Base-by-base conservation (phyloP, 768 basidiomycete species). In the Calocera cornea region DNA sequence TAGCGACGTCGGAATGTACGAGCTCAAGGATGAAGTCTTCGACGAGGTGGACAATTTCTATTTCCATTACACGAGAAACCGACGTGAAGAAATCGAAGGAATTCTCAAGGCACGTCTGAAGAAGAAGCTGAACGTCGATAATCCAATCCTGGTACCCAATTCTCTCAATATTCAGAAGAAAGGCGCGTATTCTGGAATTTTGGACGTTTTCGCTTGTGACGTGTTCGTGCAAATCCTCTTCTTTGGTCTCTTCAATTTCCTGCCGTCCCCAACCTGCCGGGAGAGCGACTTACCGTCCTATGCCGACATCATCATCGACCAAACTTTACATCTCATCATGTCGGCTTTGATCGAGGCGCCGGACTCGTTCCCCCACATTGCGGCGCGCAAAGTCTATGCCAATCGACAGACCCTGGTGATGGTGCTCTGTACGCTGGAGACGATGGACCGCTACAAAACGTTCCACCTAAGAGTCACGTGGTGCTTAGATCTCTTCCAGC, bases 21-120 rank as follows among this genome's bases (percentile, higher is more conserved):
- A 94, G 69, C 84, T 98, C 65, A 89, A 87, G 74, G 86, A 92
- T 54, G 89, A 88, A 71, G 81, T 80, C 22, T 93, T 85, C 75
- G 88, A 87, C 69, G 90, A 97, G 70, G 89, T 97, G 70, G 90
- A 97, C 72, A 94, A 95, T 0, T 97, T 94, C 78, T 97, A 95
- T 79, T 90, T 89, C 74, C 95, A 97, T 74, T 97, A 97, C 75
- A 88, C 91, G 17, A 83, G 95, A 41, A 98, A 98, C 78, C 87
- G 92, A 71, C 84, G 94, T 41, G 92, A 95, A 72, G 91, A 94
- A 74, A 95, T 92, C 29, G 92, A 94, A 73, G 84, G 80, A 44
- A 83, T 89, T 2, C 78, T 95, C 63, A 82, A 84, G 68, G 83
- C 81, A 63, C 81, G 90, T 49, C 71, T 87, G 65, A 87, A 83